Evolutionary conservation across 352 stramenopile genomes (phyloP).

Genomic region (Globisporangium okanoganense): DNA sequence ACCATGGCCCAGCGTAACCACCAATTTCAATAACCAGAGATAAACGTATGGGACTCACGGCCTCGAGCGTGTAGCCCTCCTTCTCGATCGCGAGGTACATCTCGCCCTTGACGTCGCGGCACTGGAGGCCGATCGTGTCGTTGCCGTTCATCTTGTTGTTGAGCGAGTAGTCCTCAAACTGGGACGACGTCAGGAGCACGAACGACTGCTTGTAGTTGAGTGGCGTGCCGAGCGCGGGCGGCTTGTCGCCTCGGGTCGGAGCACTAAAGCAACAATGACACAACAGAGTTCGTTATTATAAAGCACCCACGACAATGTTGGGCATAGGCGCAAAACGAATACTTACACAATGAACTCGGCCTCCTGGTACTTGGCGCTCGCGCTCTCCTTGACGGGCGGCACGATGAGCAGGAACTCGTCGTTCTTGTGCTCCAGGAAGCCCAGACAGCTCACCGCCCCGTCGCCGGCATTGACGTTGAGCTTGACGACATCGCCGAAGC

Average conservation of each 20-base stretch:
- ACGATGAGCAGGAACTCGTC: slow-evolving; percentile 54
- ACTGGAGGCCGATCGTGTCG: slow-evolving; percentile 54
- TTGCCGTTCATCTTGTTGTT: slow-evolving; percentile 71
- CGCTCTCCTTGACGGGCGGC: slow-evolving; percentile 39
- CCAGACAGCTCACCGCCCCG: slow-evolving; percentile 22
- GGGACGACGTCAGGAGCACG: slow-evolving; percentile 53
- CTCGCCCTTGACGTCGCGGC: slow-evolving; percentile 52
- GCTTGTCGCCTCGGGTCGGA: slow-evolving; percentile 48
- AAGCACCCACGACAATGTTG: not conserved
- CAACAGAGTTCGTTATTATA: not conserved
- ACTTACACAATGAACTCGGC: slow-evolving; percentile 74
- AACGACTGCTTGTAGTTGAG: slow-evolving; percentile 69
- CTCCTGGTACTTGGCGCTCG: slow-evolving; percentile 36
- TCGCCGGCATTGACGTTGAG: slow-evolving; percentile 36
- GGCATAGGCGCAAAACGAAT: not conserved
- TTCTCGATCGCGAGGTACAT: slow-evolving; percentile 71
- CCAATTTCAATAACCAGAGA: not conserved
- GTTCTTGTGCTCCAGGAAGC: slow-evolving; percentile 50
- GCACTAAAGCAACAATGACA: slow-evolving; percentile 12
- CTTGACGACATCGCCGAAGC: slow-evolving; percentile 56
- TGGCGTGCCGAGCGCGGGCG: slow-evolving; percentile 32
- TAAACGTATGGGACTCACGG: slow-evolving; percentile 17
- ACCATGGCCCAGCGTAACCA: too few relatives aligned
- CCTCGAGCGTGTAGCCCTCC: slow-evolving; percentile 37
- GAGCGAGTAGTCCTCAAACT: slow-evolving; percentile 61